A percentile compares a stretch with the other conserved stretches of the same genome.
Conservation (phyloP, 805 yeast genomes). For the Nakazawaea ambrosiae region DNA sequence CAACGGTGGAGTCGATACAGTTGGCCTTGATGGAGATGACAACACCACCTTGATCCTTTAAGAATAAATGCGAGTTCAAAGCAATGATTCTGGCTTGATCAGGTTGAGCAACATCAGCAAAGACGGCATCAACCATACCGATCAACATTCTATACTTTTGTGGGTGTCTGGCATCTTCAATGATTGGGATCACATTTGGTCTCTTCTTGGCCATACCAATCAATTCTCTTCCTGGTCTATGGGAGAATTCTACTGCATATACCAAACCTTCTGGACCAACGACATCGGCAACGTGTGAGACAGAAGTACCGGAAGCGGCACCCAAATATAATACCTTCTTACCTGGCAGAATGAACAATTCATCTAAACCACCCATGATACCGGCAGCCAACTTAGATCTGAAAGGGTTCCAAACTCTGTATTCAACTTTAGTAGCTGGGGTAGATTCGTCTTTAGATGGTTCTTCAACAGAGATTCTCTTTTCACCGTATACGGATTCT, state of each 20-base stretch:
- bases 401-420: conserved; percentile 99
- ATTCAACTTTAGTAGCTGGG: conserved; percentile 90
- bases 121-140: conserved; percentile 98
- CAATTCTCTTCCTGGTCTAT: conserved; percentile 99
- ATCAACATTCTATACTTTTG: conserved; percentile 98
- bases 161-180: conserved; percentile 99
- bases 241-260: conserved; percentile 98
- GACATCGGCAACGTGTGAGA: conserved; percentile 95
- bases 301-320: conserved; percentile 99
- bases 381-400: conserved; percentile 99
- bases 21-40: conserved; percentile 98
- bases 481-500: conserved; percentile 97
- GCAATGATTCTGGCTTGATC: conserved; percentile 99
- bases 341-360: conserved; percentile 95
- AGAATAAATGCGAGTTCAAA: conserved; percentile 94
- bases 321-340: conserved; percentile 95
- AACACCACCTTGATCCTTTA: conserved; percentile 98
- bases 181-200: conserved; percentile 97
- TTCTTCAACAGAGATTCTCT: conserved; percentile 89
- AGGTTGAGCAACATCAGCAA: conserved; percentile 99
- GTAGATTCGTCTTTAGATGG: conserved; percentile 84
- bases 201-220: conserved; percentile 99
- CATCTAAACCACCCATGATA: conserved; percentile 99
- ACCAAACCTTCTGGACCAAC: conserved; percentile 99
- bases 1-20: conserved; percentile 99